phyloP scores from a whole-genome alignment of 306 rosid species.

The Lathyrus tuberosus region DNA sequence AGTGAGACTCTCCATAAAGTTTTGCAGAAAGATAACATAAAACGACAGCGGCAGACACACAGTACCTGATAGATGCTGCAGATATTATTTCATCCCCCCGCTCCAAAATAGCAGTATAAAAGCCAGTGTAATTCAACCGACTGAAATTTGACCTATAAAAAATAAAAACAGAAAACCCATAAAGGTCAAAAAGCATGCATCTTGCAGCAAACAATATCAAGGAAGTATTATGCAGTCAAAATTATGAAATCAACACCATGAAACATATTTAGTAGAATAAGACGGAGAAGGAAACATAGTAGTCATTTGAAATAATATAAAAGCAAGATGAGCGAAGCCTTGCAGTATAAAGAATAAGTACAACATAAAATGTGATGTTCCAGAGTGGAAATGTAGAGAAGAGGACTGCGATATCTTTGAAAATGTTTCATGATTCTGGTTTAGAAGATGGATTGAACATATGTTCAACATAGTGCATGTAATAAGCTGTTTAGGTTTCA shows the following conservation, averaged over 20 bases:
- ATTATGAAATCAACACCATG: conserved; percentile 21
- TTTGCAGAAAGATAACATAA: background rate
- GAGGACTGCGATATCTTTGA: background rate
- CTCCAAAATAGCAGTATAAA: conserved; percentile 93
- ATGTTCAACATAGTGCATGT: conserved; percentile 11
- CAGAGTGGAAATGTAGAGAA: background rate
- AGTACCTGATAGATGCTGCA: conserved; percentile 87
- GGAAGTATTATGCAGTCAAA: conserved; percentile 15
- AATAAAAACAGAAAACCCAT: conserved; percentile 1
- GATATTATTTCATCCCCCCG: conserved; percentile 92
- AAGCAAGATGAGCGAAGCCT: conserved; percentile 1
- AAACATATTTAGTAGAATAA: conserved; percentile 1
- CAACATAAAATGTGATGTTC: background rate
- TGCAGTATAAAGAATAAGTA: background rate
- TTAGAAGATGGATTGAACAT: conserved; percentile 18
- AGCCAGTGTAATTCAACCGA: conserved; percentile 83
- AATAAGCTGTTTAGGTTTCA: conserved; percentile 23
- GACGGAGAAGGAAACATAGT: conserved; percentile 12
- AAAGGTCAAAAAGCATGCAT: conserved; percentile 32
- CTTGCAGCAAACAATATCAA: conserved; percentile 22
- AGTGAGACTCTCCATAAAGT: conserved; percentile 14
- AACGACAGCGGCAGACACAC: conserved; percentile 1
- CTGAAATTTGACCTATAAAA: conserved; percentile 84
- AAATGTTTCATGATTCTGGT: conserved; percentile 7
- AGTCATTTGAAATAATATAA: conserved; percentile 4